Conservation (phyloP, 345 rosid species). For the Salix dunnii region DNA sequence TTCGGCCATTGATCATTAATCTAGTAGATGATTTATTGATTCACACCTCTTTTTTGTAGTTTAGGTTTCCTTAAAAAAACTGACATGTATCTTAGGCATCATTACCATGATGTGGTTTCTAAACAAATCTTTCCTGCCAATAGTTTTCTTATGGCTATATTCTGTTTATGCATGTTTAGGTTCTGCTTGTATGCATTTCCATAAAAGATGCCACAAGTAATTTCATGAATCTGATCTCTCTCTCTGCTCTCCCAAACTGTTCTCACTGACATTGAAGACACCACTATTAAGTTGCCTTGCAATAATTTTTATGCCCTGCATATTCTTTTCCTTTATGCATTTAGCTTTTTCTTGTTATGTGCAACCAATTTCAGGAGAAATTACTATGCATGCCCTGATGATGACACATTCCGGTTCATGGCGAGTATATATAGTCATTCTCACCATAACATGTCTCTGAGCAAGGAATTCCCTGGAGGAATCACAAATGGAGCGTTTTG, state of each 20-base stretch:
- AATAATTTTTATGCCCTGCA: not conserved
- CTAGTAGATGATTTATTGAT: not conserved
- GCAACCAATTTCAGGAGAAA: slow-evolving; percentile 53
- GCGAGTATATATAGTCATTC: slow-evolving; percentile 74
- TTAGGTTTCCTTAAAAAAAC: not conserved
- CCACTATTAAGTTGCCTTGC: not conserved
- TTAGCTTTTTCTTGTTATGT: slow-evolving; percentile 5
- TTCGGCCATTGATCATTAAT: not conserved
- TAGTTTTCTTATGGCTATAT: not conserved
- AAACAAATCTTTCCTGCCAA: not conserved
- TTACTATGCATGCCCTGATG: slow-evolving; percentile 90
- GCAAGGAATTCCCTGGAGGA: slow-evolving; percentile 85
- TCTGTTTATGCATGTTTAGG: not conserved
- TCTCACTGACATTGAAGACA: not conserved
- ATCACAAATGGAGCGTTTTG: slow-evolving; percentile 94
- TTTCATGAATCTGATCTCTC: slow-evolving; percentile 5
- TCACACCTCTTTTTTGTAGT: not conserved
- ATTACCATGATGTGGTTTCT: not conserved
- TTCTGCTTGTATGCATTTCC: slow-evolving; percentile 1
- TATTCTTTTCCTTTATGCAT: slow-evolving; percentile 4
- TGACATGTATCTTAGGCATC: not conserved
- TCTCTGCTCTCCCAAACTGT: not conserved
- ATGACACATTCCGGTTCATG: slow-evolving; percentile 71
- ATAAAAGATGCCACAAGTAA: slow-evolving; percentile 4
- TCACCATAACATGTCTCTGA: slow-evolving; percentile 87